phyloP scores from a whole-genome alignment of 1,284 basidiomycete species.

The Mrakiaceae sp. region DNA sequence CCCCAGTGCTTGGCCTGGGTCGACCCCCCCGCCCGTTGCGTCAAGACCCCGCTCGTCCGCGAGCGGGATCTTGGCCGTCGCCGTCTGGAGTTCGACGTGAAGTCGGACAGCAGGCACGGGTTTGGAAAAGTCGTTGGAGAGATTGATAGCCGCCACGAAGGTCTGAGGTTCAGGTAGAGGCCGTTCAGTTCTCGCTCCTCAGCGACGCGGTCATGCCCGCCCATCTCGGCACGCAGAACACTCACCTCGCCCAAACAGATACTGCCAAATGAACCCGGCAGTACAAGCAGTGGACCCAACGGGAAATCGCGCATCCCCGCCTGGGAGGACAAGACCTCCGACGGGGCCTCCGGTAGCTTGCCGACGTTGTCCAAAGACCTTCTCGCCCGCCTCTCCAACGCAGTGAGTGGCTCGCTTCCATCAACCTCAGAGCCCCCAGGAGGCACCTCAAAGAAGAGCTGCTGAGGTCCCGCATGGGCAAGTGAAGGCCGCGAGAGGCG shows the following conservation, averaged over 20 bases:
- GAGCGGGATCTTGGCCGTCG: slow-evolving; percentile 1
- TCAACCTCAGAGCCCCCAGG: too few species aligned
- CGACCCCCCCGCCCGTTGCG: slow-evolving; percentile 4
- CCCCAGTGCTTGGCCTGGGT: neutral
- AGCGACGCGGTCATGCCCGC: too few species aligned
- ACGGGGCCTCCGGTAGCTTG: neutral
- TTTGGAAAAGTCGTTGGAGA: slow-evolving; percentile 4
- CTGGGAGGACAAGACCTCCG: neutral
- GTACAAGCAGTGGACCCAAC: neutral
- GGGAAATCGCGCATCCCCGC: slow-evolving; percentile 6
- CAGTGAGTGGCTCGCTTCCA: too few species aligned
- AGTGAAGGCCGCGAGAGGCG: slow-evolving; percentile 13
- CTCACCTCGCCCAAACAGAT: slow-evolving; percentile 13
- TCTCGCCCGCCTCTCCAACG: too few species aligned
- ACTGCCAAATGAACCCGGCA: slow-evolving; percentile 14
- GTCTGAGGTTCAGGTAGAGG: neutral
- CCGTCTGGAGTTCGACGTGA: slow-evolving; percentile 7
- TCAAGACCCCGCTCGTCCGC: slow-evolving; percentile 2
- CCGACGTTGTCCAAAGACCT: too few species aligned
- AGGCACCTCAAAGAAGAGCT: neutral
- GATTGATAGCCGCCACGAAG: neutral
- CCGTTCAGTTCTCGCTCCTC: too few species aligned
- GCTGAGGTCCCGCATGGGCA: neutral
- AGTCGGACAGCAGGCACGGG: slow-evolving; percentile 4
- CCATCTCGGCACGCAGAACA: too few species aligned